Evolutionary conservation across 306 rosid species (phyloP).

Genomic region (Rosa chinensis): DNA sequence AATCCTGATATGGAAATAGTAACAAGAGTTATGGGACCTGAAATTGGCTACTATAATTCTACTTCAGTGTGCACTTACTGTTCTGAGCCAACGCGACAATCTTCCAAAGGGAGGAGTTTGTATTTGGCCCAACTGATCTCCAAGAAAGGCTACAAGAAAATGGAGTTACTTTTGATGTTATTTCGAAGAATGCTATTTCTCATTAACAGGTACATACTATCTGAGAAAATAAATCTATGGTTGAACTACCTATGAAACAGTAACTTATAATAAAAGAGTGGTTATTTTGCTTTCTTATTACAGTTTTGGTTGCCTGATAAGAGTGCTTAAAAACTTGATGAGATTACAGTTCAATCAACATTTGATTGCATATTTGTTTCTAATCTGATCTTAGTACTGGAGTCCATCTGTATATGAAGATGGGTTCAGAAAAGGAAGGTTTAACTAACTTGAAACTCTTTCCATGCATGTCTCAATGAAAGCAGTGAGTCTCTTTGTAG

Average conservation of each 20-base stretch:
- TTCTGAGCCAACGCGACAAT: too few species aligned
- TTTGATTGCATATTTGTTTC: background rate
- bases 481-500: too few species aligned
- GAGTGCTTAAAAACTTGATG: background rate
- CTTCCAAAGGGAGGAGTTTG: too few species aligned
- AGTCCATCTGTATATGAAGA: too few species aligned
- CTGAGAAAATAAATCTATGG: background rate
- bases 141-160: slow-evolving; percentile 55
- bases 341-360: slow-evolving; percentile 13
- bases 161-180: slow-evolving; percentile 69
- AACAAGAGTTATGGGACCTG: too few species aligned
- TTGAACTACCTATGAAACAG: background rate
- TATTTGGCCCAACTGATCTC: too few species aligned
- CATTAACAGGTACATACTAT: slow-evolving; percentile 24
- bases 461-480: too few species aligned
- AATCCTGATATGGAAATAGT: too few species aligned
- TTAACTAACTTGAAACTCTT: too few species aligned
- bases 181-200: slow-evolving; percentile 47
- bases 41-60: too few species aligned
- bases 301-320: background rate
- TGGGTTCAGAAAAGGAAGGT: too few species aligned
- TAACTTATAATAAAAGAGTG: background rate
- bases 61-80: too few species aligned
- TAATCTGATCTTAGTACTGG: background rate
- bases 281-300: slow-evolving; percentile 3